phyloP scores from a whole-genome alignment of 176 grass and related monocot species.

The Juncus effusus region DNA sequence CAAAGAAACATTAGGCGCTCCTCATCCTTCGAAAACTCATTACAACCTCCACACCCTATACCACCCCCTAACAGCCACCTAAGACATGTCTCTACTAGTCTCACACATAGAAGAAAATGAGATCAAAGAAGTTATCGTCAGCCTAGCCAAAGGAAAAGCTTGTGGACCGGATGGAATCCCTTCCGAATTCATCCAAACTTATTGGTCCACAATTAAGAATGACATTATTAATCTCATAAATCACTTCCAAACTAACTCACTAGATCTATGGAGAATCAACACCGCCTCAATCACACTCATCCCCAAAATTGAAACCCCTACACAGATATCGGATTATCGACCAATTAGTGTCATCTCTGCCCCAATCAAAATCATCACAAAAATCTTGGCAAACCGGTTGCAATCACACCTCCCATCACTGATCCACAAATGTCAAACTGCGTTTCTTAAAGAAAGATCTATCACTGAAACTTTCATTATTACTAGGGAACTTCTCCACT shows the following conservation, averaged over 20 bases:
- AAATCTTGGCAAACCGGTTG: not conserved
- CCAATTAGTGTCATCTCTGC: not conserved
- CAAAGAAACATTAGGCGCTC: not conserved
- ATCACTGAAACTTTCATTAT: not conserved
- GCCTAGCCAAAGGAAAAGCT: not conserved
- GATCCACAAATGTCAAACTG: not conserved
- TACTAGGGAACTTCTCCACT: not conserved
- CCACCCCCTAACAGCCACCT: not conserved
- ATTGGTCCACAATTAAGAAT: not conserved
- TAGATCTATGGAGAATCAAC: not conserved
- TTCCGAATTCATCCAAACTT: not conserved
- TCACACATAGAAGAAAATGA: not conserved
- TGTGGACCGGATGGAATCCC: not conserved
- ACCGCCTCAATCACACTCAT: no score
- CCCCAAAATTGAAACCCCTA: not conserved
- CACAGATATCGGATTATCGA: not conserved
- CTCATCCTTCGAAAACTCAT: not conserved
- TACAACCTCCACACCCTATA: not conserved
- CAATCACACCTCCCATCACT: not conserved
- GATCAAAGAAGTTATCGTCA: not conserved
- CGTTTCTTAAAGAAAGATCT: conserved; percentile 1
- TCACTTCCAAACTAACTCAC: not conserved
- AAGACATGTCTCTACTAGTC: no score
- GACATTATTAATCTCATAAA: not conserved
- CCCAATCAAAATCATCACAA: not conserved